phyloP scores from a whole-genome alignment of 331 rosid genomes.

The Rhamnella rubrinervis region DNA sequence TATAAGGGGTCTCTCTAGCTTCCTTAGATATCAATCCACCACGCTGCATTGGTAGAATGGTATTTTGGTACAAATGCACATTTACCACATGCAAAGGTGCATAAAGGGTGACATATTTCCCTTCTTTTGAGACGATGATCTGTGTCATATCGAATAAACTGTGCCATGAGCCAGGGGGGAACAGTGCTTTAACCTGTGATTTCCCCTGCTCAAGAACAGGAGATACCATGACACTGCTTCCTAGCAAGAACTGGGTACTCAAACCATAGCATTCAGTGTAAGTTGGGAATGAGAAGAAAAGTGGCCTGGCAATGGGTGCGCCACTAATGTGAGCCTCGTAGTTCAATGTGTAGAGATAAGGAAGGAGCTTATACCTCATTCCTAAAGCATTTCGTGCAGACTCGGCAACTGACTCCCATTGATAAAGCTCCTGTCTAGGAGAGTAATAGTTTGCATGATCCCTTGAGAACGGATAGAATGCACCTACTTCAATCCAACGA shows the following conservation, averaged over 20 bases:
- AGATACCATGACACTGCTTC: slow-evolving; percentile 76
- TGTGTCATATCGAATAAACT: slow-evolving; percentile 68
- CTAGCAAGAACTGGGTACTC: slow-evolving; percentile 84
- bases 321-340: slow-evolving; percentile 81
- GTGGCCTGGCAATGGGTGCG: slow-evolving; percentile 87
- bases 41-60: slow-evolving; percentile 83
- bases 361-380: slow-evolving; percentile 76
- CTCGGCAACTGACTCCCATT: slow-evolving; percentile 76
- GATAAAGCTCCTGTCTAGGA: slow-evolving; percentile 94
- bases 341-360: slow-evolving; percentile 80
- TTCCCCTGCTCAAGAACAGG: slow-evolving; percentile 79
- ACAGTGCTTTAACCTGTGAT: slow-evolving; percentile 64
- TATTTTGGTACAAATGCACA: slow-evolving; percentile 78
- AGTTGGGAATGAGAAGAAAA: slow-evolving; percentile 79
- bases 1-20: slow-evolving; percentile 76
- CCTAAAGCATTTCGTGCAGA: slow-evolving; percentile 85
- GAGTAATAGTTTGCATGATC: slow-evolving; percentile 88
- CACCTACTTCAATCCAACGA: slow-evolving; percentile 94
- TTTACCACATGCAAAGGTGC: slow-evolving; percentile 82
- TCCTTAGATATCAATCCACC: slow-evolving; percentile 78
- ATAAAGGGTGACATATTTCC: slow-evolving; percentile 53
- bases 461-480: slow-evolving; percentile 89
- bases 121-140: slow-evolving; percentile 38
- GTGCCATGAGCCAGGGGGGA: slow-evolving; percentile 89
- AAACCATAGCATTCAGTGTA: slow-evolving; percentile 56